Percentiles rank a stretch among this genome's conserved stretches.
Evolutionary conservation across 2,329 filamentous ascomycete species (phyloP).

Genomic region (Aureobasidium sp.): DNA sequence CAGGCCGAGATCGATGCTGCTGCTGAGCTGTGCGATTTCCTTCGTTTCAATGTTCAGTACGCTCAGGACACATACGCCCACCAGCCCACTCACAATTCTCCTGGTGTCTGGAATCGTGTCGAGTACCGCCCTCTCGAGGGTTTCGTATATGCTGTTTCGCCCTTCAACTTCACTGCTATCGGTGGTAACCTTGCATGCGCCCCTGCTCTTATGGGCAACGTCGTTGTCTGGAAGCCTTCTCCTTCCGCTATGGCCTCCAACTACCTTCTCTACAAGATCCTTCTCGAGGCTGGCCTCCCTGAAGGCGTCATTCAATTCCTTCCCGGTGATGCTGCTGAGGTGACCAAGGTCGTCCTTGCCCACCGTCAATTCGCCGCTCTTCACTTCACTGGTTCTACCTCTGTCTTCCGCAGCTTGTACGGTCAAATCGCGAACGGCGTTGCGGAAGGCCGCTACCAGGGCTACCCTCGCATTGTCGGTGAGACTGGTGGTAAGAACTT

Average conservation of each 20-base stretch:
- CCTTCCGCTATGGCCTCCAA: slow-evolving; percentile 83
- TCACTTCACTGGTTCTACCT: slow-evolving; percentile 90
- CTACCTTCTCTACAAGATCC: slow-evolving; percentile 83
- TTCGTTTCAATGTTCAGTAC: slow-evolving; percentile 90
- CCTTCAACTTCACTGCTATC: slow-evolving; percentile 97
- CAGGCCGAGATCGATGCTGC: slow-evolving; percentile 98
- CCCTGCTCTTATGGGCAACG: slow-evolving; percentile 85
- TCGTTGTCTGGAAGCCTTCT: slow-evolving; percentile 95
- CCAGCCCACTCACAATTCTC: slow-evolving; percentile 76
- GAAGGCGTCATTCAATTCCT: slow-evolving; percentile 89
- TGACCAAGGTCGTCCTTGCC: slow-evolving; percentile 69
- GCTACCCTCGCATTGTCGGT: slow-evolving; percentile 82
- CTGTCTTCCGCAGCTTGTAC: slow-evolving; percentile 83
- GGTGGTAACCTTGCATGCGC: slow-evolving; percentile 77
- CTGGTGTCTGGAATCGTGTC: slow-evolving; percentile 84
- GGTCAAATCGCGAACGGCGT: slow-evolving; percentile 77
- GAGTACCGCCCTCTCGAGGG: slow-evolving; percentile 88
- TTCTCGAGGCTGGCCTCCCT: slow-evolving; percentile 84
- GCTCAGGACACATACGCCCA: slow-evolving; percentile 84
- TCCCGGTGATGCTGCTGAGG: slow-evolving; percentile 76
- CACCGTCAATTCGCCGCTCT: slow-evolving; percentile 82
- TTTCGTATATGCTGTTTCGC: slow-evolving; percentile 89
- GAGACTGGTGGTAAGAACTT: slow-evolving; percentile 95
- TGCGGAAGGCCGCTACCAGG: slow-evolving; percentile 71
- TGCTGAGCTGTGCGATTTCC: slow-evolving; percentile 85